phyloP scores from a whole-genome alignment of 495 filamentous ascomycete genomes.

The Annulohypoxylon maeteangense region DNA sequence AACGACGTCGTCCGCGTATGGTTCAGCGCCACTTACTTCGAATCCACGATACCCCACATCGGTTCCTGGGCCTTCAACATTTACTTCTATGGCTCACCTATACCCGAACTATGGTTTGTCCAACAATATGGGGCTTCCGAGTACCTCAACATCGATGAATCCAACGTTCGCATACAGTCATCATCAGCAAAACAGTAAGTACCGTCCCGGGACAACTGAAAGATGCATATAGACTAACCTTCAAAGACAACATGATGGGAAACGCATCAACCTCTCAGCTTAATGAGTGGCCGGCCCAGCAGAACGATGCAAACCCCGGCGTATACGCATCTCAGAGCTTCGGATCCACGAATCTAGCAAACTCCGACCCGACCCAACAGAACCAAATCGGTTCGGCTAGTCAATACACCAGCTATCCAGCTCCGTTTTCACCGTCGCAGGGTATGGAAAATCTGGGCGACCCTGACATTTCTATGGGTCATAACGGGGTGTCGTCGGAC shows the following conservation, averaged over 20 bases:
- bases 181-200: conserved; percentile 1
- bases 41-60: neutral
- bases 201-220: neutral
- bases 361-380: neutral
- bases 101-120: neutral
- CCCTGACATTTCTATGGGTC: neutral
- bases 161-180: neutral
- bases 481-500: neutral
- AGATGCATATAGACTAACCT: neutral
- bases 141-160: neutral
- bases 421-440: neutral
- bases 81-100: conserved; percentile 20
- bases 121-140: neutral
- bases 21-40: neutral
- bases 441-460: neutral
- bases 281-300: neutral
- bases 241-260: neutral
- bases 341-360: neutral
- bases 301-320: neutral
- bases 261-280: neutral
- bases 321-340: neutral
- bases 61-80: conserved; percentile 28
- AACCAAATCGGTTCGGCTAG: neutral
- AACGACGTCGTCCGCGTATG: conserved; percentile 11
- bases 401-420: neutral